Percentiles rank a stretch among this genome's conserved stretches.
phyloP scores from a whole-genome alignment of 768 basidiomycete genomes.

The Dentipellis sp. region DNA sequence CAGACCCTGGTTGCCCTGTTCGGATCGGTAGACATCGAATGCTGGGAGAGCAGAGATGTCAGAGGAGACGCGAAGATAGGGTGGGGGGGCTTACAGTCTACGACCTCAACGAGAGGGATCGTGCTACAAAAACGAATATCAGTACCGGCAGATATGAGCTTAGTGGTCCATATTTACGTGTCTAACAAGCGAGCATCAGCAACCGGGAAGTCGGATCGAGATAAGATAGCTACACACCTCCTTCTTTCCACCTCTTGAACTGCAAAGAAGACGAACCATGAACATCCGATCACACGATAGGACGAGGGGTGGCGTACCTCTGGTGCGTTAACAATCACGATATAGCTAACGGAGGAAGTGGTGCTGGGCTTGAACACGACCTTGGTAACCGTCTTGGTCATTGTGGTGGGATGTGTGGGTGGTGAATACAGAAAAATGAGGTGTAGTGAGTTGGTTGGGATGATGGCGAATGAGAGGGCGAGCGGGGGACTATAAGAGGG shows the following conservation, averaged over 20 bases:
- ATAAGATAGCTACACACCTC: slow-evolving; percentile 42
- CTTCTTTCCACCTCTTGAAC: slow-evolving; percentile 74
- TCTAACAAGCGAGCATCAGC: slow-evolving; percentile 31
- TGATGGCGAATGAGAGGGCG: slow-evolving; percentile 2
- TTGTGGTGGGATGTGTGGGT: slow-evolving; percentile 14
- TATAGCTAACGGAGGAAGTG: slow-evolving; percentile 65
- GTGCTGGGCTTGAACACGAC: slow-evolving; percentile 75
- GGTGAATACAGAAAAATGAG: slow-evolving; percentile 9
- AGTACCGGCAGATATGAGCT: background rate
- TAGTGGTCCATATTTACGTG: slow-evolving; percentile 40
- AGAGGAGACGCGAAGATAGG: background rate
- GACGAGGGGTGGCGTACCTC: slow-evolving; percentile 37
- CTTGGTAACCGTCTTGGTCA: slow-evolving; percentile 47
- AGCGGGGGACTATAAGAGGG: background rate
- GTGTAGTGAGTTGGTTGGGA: slow-evolving; percentile 6
- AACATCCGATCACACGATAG: background rate
- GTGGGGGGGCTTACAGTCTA: slow-evolving; percentile 55
- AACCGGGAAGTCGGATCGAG: slow-evolving; percentile 3
- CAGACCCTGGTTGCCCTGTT: slow-evolving; percentile 71
- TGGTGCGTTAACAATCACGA: slow-evolving; percentile 52
- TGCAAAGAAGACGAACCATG: slow-evolving; percentile 19
- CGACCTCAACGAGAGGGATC: slow-evolving; percentile 63
- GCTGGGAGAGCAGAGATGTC: slow-evolving; percentile 31
- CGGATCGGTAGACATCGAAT: slow-evolving; percentile 61
- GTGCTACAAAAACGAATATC: slow-evolving; percentile 31